Evolutionary conservation across 202 grass and related monocot genomes (phyloP), one percentile per base, ranked within the genome.

Genomic region (Sporobolus alterniflorus): DNA sequence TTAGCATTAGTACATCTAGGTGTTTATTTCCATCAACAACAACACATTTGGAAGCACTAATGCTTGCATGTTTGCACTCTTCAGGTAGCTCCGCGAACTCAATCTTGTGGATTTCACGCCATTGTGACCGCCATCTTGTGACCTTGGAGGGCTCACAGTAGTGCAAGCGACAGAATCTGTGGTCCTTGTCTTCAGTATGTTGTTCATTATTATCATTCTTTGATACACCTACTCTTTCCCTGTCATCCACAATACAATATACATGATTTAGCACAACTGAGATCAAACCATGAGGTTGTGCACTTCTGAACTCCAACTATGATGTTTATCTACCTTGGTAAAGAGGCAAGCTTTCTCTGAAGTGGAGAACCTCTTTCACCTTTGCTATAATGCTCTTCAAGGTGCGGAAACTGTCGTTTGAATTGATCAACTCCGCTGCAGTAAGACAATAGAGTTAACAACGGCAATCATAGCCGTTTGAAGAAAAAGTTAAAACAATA

Each of bases 11-110:
- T 85, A 97, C 94, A 85, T 97, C 90, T 76, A 33, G 73, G 25
- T 90, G 46, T 57, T 77, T 89, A 82, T 85, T 90, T 42, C 70
- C 82, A 63, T 90, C 70, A n/a, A 94, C 83, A 69, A 73, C 66
- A 12, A 98, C 89, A 67, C 96, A 98, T 54, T 98, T 91, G 13
- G 96, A 98, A 68, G 96, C 96, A 71, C 96, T 98, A 62, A 98
- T 98, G 75, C 92, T n/a, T n/a, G n/a, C n/a, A n/a, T n/a, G n/a
- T n/a, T 98, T 15, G 92, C 92, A 59, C 96, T 98, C 89, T 98
- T 98, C 84, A 92, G 75, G 68, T 91, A 93, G 83, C 67, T 90
- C 31, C 89, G 82, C 0, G 83, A 63, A 74, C 70, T 89, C 7
- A 79, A 80, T 39, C 85, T 79, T 31, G 86, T 62, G 3, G 64